Evolutionary conservation across 805 yeast species (phyloP).

Genomic region (Candida adriatica): DNA sequence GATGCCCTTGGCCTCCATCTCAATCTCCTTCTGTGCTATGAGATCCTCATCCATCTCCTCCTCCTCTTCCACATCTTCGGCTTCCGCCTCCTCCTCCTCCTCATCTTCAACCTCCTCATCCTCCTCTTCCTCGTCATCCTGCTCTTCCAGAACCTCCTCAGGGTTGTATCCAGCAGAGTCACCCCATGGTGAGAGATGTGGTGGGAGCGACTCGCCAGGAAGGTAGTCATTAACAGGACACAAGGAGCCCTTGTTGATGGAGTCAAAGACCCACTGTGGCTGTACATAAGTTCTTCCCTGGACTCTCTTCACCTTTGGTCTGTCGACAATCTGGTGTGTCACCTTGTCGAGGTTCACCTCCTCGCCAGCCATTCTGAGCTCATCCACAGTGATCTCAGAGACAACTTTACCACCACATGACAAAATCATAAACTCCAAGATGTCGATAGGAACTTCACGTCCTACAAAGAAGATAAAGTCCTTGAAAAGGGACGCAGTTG

Average conservation of each 20-base stretch:
- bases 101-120: conserved; percentile 46
- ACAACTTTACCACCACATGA: conserved; percentile 82
- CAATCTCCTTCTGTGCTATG: conserved; percentile 72
- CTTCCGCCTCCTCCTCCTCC: conserved; percentile 49
- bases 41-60: conserved; percentile 32
- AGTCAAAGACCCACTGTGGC: conserved; percentile 98
- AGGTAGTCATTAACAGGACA: conserved; percentile 77
- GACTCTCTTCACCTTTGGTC: conserved; percentile 75
- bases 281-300: conserved; percentile 92
- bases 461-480: conserved; percentile 81
- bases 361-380: conserved; percentile 35
- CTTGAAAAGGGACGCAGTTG: conserved; percentile 60
- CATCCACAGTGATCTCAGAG: conserved; percentile 85
- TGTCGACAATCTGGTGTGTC: conserved; percentile 92
- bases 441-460: conserved; percentile 91
- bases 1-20: conserved; percentile 86
- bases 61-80: conserved; percentile 41
- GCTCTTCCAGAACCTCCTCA: conserved; percentile 41
- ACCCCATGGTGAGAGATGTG: conserved; percentile 99
- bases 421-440: conserved; percentile 78
- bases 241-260: conserved; percentile 69
- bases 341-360: conserved; percentile 57
- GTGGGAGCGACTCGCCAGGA: conserved; percentile 93
- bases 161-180: conserved; percentile 91
- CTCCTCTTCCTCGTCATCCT: conserved; percentile 39